A percentile compares a stretch with the other conserved stretches of the same genome.
Conservation (phyloP, 768 basidiomycete species). For the Podaxis pistillaris region DNA sequence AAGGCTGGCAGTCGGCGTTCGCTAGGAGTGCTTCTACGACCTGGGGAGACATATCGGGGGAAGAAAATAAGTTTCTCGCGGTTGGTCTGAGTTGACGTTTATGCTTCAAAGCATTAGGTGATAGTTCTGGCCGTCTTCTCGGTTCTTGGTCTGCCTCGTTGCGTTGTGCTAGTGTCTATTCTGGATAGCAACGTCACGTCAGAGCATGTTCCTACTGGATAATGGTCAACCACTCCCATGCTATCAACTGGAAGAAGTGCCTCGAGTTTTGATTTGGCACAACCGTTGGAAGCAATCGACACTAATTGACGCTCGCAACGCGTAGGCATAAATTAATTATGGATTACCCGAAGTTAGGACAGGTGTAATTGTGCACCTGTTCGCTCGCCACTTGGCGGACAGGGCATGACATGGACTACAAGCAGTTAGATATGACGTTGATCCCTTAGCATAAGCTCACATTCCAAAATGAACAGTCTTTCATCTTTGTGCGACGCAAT, state of each 20-base stretch:
- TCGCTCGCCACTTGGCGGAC: background rate
- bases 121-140: background rate
- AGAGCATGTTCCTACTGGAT: background rate
- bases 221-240: background rate
- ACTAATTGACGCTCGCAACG: background rate
- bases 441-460: too few species aligned
- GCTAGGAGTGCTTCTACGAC: background rate
- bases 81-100: background rate
- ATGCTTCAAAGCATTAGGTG: background rate
- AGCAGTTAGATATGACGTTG: background rate
- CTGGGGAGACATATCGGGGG: conserved; percentile 1
- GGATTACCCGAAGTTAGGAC: background rate
- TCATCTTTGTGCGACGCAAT: background rate
- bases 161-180: background rate
- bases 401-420: background rate
- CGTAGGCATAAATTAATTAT: background rate
- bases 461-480: background rate
- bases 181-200: background rate
- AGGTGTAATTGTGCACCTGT: background rate
- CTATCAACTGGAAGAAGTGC: background rate
- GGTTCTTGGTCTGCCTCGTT: background rate
- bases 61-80: conserved; percentile 4
- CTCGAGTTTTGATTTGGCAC: background rate
- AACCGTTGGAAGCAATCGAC: background rate
- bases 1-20: background rate